Base-by-base conservation (phyloP, 164 flowering plant species). In the Aristolochia fimbriata region DNA sequence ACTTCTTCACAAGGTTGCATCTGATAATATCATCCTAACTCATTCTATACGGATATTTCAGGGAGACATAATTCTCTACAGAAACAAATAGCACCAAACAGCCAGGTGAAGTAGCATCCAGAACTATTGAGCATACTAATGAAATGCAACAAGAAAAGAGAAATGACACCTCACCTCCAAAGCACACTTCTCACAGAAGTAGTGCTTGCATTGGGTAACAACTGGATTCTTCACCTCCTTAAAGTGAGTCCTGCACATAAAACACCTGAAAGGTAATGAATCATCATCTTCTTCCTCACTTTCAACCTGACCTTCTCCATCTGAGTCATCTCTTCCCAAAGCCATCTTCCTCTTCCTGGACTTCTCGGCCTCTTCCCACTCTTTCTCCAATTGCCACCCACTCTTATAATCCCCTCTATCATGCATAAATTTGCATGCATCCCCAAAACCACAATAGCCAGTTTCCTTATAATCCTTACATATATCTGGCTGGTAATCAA, bases 391-490 rank as follows among this genome's bases (percentile, higher is more conserved):
- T 65, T 91, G 98, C 98, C 96, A 89, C 5, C 98, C 98, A 27
- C 95, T 73, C 70, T 93, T 90, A 71, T 90, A 88, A 73, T 93
- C 99, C 52, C 99, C 97, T 57, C 99, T 77, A 73, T 93, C 99
- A 72, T 90, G 98, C 97, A 90, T 87, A 73, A 93, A 93, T 73
- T 93, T 93, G 66, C 97, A 93, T 0, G 99, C 64, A 74, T 90
- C 99, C 25, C 99, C 96, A 76, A 82, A 93, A 17, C 99, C 99
- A 80, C 97, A 93, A 58, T 93, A 93, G 16, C 97, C 96, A 20
- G 97, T 88, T 64, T 93, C 99, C 70, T 93, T 90, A 69, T 93
- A 93, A 68, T 93, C 97, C 70, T 93, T 90, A 59, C 97, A 93
- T 10, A 93, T 90, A 59, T 93, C 98, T 0, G 97, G 98, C 68